phyloP scores from a whole-genome alignment of 2,329 filamentous ascomycete species.

The Pseudogymnoascus destructans region DNA sequence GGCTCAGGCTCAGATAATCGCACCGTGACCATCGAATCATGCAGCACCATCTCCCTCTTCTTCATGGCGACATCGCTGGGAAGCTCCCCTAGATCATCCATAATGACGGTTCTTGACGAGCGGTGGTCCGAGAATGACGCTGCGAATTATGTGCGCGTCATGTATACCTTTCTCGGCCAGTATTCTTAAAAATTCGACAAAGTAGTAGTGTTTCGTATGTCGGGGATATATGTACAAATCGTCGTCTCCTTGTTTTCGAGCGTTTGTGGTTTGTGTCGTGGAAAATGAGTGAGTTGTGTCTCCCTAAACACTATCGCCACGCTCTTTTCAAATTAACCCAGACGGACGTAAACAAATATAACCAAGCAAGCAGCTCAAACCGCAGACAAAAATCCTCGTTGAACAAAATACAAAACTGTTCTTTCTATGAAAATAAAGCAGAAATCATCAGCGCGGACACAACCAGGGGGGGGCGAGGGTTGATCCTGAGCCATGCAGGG shows the following conservation, averaged over 20 bases:
- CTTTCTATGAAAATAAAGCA: neutral
- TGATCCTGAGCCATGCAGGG: neutral
- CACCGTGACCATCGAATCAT: conserved; percentile 68
- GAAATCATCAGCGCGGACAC: neutral
- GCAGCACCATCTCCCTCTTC: conserved; percentile 18
- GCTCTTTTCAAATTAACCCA: neutral
- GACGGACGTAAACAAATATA: neutral
- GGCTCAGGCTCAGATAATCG: conserved; percentile 45
- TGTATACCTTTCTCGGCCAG: neutral
- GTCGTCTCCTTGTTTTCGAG: neutral
- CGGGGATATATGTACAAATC: neutral
- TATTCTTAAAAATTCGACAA: neutral
- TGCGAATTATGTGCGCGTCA: neutral
- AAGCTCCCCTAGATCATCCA: neutral
- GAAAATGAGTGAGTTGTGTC: neutral
- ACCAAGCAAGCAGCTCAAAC: neutral
- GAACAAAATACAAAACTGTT: neutral
- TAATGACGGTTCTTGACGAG: neutral
- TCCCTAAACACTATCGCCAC: neutral
- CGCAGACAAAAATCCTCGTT: neutral
- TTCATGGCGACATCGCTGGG: neutral
- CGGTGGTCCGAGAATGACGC: neutral
- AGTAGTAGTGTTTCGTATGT: neutral
- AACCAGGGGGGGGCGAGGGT: neutral
- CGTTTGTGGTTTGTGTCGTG: neutral